Evolutionary conservation across 495 filamentous ascomycete species (phyloP), one percentile per base, ranked within the genome.

Genomic region (Terfezia boudieri): DNA sequence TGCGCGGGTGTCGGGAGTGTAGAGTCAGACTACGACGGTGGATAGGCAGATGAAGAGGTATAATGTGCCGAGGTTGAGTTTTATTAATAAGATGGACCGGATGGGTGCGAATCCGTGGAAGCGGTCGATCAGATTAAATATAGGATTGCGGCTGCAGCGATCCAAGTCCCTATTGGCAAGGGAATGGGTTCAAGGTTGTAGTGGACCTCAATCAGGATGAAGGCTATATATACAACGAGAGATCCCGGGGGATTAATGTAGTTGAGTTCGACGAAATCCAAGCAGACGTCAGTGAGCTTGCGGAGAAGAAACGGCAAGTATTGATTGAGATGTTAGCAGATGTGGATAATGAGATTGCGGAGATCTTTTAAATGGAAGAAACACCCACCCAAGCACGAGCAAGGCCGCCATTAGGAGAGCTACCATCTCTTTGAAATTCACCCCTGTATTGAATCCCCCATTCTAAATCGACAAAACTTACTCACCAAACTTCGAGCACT

Each of bases 1-100:
- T 99, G 92, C 68, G 92, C 92, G 50, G 92, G 95, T n/a, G 36
- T 90, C 84, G 55, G 92, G 92, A 65, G 92, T 99, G 4, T 92
- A 99, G 72, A 84, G 79, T 61, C 92, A 99, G 70, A 99, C 92
- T 6, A 94, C 95, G 58, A 99, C 92, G 1, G 92, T 99, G 52
- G 89, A 99, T 67, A 74, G 92, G 57, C 92, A 99, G 73, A 99
- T 99, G 92, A 82, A 83, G 71, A 77, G 92, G 52, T 96, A 99
- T 71, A 93, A 95, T 64, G 79, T 99, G 52, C 92, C 92, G 37
- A 74, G 92, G 57, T 83, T 99, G 61, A 88, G 82, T 55, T 99
- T 99, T 66, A 74, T 99, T 60, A 99, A 99, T 73, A 99, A 99
- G 76, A 96, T 99, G 92, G 92, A 99, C 64, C 85, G 92, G 56